phyloP scores from a whole-genome alignment of 139 green algal species.

The Picochlorum sp. region DNA sequence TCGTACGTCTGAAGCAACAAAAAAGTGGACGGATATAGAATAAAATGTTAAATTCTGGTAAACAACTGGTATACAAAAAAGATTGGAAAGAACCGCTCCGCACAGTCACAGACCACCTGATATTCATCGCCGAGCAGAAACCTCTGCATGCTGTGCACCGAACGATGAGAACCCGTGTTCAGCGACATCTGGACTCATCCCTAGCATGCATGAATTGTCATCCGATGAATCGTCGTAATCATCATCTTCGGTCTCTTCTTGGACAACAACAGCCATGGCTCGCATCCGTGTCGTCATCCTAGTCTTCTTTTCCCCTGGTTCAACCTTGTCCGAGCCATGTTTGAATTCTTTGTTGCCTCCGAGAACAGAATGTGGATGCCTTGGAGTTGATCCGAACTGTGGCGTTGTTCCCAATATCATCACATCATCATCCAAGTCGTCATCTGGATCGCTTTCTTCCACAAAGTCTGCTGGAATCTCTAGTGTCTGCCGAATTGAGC shows the following conservation, averaged over 20 bases:
- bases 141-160: neutral
- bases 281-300: neutral
- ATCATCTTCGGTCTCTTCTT: neutral
- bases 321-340: neutral
- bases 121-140: neutral
- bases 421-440: slow-evolving; percentile 57
- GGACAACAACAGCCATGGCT: neutral
- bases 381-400: slow-evolving; percentile 25
- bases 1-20: too few species aligned
- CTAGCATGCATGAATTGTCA: slow-evolving; percentile 11
- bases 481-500: slow-evolving; percentile 50
- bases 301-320: neutral
- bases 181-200: slow-evolving; percentile 15
- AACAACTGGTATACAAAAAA: too few species aligned
- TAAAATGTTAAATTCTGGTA: too few species aligned
- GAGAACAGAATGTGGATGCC: slow-evolving; percentile 1
- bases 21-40: too few species aligned
- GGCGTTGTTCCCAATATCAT: slow-evolving; percentile 70
- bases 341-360: neutral
- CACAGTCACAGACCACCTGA: neutral
- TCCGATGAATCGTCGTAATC: slow-evolving; percentile 13
- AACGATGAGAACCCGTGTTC: neutral
- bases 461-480: slow-evolving; percentile 39
- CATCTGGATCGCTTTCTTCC: slow-evolving; percentile 31
- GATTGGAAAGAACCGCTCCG: too few species aligned